Evolutionary conservation across 148 eudicot species (phyloP).

Genomic region (Selenicereus undatus): DNA sequence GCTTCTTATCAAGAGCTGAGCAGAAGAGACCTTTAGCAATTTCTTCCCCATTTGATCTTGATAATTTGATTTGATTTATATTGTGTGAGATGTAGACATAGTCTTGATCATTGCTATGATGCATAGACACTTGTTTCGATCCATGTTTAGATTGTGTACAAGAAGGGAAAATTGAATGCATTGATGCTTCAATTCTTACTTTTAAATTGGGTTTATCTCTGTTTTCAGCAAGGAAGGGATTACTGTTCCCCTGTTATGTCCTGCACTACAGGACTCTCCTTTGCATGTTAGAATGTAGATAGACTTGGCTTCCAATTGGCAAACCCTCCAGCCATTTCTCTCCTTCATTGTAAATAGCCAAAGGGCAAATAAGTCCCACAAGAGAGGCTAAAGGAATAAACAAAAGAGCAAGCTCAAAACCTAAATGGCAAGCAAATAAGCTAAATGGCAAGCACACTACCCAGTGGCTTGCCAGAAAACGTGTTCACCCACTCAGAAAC

Average conservation of each 20-base stretch:
- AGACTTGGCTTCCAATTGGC: not conserved
- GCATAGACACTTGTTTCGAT: not conserved
- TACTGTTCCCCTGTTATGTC: too few relatives aligned
- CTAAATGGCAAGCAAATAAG: too few relatives aligned
- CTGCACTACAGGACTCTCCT: too few relatives aligned
- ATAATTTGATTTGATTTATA: not conserved
- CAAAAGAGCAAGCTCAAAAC: too few relatives aligned
- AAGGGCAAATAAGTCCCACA: too few relatives aligned
- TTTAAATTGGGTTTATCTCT: too few relatives aligned
- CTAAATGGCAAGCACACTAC: not conserved
- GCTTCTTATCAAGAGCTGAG: not conserved
- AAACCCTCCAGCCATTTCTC: too few relatives aligned
- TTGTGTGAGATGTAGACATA: not conserved
- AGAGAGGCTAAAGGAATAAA: too few relatives aligned
- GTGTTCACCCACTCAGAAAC: slow-evolving; percentile 15
- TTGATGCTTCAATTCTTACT: not conserved
- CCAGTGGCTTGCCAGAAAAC: not conserved
- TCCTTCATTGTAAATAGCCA: too few relatives aligned
- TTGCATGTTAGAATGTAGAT: not conserved
- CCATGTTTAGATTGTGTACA: not conserved
- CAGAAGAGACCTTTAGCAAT: not conserved
- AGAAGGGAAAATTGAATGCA: not conserved
- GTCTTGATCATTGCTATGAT: too few relatives aligned
- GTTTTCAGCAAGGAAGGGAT: too few relatives aligned
- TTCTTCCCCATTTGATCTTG: not conserved